phyloP scores from a whole-genome alignment of 208 protist species.

The Leishmania tropica region DNA sequence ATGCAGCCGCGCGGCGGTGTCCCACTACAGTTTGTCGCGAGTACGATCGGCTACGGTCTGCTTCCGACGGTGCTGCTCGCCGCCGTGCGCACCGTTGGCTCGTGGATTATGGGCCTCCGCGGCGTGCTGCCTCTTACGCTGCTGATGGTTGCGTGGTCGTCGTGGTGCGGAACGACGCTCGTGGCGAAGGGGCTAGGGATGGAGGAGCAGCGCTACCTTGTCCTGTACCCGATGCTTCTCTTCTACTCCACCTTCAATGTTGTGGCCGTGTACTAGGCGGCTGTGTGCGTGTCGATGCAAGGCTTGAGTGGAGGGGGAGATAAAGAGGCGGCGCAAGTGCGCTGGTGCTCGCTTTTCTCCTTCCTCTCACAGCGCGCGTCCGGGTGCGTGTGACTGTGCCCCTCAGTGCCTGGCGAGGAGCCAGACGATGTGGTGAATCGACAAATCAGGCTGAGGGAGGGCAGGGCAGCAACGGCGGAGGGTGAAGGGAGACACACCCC shows the following conservation, averaged over 20 bases:
- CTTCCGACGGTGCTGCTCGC: constrained; percentile 78
- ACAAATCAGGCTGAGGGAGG: not conserved
- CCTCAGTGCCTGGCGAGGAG: not conserved
- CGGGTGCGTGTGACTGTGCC: not conserved
- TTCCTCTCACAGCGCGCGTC: not conserved
- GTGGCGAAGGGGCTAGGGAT: constrained; percentile 65
- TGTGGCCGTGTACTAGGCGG: constrained; percentile 67
- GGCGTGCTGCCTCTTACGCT: constrained; percentile 43
- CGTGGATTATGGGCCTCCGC: constrained; percentile 40
- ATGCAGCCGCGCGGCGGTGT: constrained; percentile 57
- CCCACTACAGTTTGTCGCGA: constrained; percentile 74
- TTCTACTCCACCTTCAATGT: constrained; percentile 87
- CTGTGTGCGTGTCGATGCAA: not conserved
- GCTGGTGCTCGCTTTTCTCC: not conserved
- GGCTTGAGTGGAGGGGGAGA: not conserved
- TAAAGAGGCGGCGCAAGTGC: not conserved
- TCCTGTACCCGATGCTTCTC: constrained; percentile 80
- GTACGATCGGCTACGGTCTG: constrained; percentile 77
- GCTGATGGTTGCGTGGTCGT: constrained; percentile 74
- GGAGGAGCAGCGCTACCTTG: constrained; percentile 68
- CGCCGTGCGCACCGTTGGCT: constrained; percentile 41
- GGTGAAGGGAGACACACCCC: not conserved
- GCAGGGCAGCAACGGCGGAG: not conserved
- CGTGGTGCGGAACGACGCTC: constrained; percentile 79
- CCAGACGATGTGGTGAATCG: not conserved